These are phyloP conservation scores for Pseudocercospora cruenta DNA, from an alignment of 2,329 filamentous ascomycete genomes.

Conservation along the genomic window DNA sequence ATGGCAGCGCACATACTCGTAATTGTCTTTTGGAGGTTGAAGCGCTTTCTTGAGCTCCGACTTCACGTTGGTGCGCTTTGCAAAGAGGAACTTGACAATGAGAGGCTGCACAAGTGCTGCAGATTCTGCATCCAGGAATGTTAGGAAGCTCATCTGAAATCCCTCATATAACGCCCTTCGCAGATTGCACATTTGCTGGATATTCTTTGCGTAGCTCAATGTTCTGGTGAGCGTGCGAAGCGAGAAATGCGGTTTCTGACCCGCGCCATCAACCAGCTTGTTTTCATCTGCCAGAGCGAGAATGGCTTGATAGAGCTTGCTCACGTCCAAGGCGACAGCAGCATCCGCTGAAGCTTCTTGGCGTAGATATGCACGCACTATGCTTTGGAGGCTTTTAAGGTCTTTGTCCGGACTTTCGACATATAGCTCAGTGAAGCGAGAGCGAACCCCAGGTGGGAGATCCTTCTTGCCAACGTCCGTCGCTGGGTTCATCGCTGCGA, in stretches of 20 bases:
- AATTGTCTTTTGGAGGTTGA: constrained; percentile 74
- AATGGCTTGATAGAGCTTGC: constrained; percentile 83
- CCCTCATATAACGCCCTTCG: constrained; percentile 89
- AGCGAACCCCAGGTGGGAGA: constrained; percentile 82
- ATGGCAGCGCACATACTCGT: constrained; percentile 68
- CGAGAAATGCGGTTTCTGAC: constrained; percentile 96
- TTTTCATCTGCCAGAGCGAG: constrained; percentile 81
- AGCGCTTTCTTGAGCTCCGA: constrained; percentile 78
- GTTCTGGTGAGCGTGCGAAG: constrained; percentile 90
- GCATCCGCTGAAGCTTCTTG: constrained; percentile 69
- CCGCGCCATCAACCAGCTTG: constrained; percentile 87
- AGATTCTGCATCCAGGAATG: constrained; percentile 79
- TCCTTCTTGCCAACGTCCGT: constrained; percentile 97
- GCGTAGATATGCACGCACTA: constrained; percentile 87
- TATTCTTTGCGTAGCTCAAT: constrained; percentile 82
- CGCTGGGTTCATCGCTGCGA: constrained; percentile 98
- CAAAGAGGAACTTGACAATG: constrained; percentile 79
- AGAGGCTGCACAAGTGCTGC: constrained; percentile 77
- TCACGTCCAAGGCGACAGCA: constrained; percentile 77
- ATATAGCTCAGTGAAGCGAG: constrained; percentile 93
- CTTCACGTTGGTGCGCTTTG: constrained; percentile 68
- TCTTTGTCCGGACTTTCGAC: constrained; percentile 88
- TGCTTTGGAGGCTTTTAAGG: constrained; percentile 79
- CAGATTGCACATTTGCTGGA: constrained; percentile 80
- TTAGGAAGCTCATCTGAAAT: constrained; percentile 97